Conservation (phyloP, 2,329 filamentous ascomycete genomes). For the Rhynchosporium graminicola region DNA sequence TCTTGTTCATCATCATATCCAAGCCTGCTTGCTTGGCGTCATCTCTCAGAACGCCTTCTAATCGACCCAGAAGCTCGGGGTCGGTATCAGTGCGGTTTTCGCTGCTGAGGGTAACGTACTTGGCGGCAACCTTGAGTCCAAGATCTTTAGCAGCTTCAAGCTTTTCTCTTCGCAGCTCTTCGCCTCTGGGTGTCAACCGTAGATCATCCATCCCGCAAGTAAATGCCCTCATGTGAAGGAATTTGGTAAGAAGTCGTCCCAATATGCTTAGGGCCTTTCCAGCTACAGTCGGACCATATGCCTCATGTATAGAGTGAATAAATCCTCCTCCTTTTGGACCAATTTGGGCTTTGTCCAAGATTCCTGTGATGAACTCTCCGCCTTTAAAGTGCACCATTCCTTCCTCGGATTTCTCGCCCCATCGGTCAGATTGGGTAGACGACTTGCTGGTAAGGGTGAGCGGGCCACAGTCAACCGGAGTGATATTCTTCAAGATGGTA, state of each 20-base stretch:
- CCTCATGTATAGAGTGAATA: conserved; percentile 89
- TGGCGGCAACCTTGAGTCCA: conserved; percentile 77
- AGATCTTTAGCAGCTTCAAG: conserved; percentile 67
- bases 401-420: conserved; percentile 78
- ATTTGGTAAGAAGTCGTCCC: conserved; percentile 84
- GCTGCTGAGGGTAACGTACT: conserved; percentile 82
- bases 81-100: conserved; percentile 62
- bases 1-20: conserved; percentile 82
- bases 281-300: conserved; percentile 84
- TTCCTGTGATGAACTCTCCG: conserved; percentile 85
- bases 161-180: conserved; percentile 67
- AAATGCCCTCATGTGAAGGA: conserved; percentile 91
- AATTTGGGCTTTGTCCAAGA: conserved; percentile 94
- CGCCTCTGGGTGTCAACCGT: conserved; percentile 77
- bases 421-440: conserved; percentile 75
- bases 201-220: conserved; percentile 98
- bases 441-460: conserved; percentile 79
- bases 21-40: conserved; percentile 87
- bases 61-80: conserved; percentile 69
- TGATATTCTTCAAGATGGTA: conserved; percentile 90
- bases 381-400: conserved; percentile 79
- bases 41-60: conserved; percentile 89
- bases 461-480: conserved; percentile 71
- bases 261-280: conserved; percentile 87
- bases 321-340: conserved; percentile 85